Evolutionary conservation across 805 yeast species (phyloP), one percentile per base, ranked within the genome.

Genomic region (Spathaspora girioi): DNA sequence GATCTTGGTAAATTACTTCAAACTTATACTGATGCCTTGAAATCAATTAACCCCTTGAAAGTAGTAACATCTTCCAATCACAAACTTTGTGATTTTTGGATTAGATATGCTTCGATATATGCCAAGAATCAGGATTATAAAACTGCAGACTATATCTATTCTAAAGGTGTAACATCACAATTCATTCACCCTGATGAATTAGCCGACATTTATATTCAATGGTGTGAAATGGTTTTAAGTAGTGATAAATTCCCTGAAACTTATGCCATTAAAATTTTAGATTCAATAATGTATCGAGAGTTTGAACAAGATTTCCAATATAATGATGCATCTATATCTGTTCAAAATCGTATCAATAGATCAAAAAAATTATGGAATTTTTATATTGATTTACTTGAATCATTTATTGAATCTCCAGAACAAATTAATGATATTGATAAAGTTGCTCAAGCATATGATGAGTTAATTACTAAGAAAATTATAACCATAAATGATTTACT

Each of bases 121-220:
- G 82, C 83, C 47, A 67, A 71, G 1, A 70, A 77, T 44, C 71
- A 71, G 0, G 90, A 88, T 57, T 55, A 76, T 10, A 71, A 70
- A 15, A 80, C 87, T 0, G 90, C 92, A 0, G 68, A 87, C 55
- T 71, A 79, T 15, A 78, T 91, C 5, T 80, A 78, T 50, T 80
- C 82, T 38, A 83, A 83, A 46, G 85, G 93, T 0, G 70, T 82
- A 1, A 82, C 83, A 50, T 92, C 91, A 0, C 92, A 91, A 5
- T 90, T 78, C 66, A 76, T 71, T 23, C 67, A 76, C 14, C 68
- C 82, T 0, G 79, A 80, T 19, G 97, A 90, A 53, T 67, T 90
- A 18, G 87, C 84, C 1, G 78, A 77, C 2, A 65, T 92, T 6
- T 88, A 90, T 79, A 69, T 81, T n/a, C 78, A 76, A 15, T 92